Conservation (phyloP, 805 yeast species). For the Danielia reshetovae region DNA sequence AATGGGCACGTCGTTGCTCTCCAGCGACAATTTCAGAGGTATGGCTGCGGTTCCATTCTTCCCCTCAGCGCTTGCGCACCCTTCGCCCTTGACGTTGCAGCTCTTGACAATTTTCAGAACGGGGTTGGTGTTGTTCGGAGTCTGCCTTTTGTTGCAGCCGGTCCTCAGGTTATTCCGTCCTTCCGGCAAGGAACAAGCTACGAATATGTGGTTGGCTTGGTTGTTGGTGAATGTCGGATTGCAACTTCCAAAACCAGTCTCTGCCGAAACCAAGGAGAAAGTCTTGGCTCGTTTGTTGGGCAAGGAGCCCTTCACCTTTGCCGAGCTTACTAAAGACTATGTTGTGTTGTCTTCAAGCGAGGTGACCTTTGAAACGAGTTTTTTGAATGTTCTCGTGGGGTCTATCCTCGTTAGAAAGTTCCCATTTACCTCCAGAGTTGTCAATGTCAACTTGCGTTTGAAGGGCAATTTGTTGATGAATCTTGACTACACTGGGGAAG, state of each 20-base stretch:
- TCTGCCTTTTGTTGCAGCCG: conserved; percentile 10
- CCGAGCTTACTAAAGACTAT: conserved; percentile 23
- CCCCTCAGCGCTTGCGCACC: conserved; percentile 8
- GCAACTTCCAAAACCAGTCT: conserved; percentile 22
- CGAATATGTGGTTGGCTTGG: conserved; percentile 16
- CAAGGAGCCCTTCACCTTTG: conserved; percentile 7
- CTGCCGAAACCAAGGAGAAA: conserved; percentile 11
- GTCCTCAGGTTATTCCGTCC: neutral
- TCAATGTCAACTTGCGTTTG: conserved; percentile 23
- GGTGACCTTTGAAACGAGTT: conserved; percentile 29
- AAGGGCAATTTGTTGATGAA: conserved; percentile 25
- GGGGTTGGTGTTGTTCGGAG: conserved; percentile 9
- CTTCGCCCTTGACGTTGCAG: conserved; percentile 12
- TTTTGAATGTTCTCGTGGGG: conserved; percentile 29
- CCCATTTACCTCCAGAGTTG: conserved; percentile 16
- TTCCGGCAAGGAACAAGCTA: neutral
- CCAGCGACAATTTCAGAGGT: conserved; percentile 46
- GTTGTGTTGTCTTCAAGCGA: conserved; percentile 26
- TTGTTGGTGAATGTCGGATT: conserved; percentile 25
- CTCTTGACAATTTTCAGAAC: conserved; percentile 9
- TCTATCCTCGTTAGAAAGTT: conserved; percentile 20
- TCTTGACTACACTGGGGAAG: conserved; percentile 27
- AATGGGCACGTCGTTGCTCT: conserved; percentile 57
- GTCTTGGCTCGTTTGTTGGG: conserved; percentile 19
- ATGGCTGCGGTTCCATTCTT: conserved; percentile 44